Conservation (phyloP, 371 early-diverging fungal species). For the Blakeslea trispora region DNA sequence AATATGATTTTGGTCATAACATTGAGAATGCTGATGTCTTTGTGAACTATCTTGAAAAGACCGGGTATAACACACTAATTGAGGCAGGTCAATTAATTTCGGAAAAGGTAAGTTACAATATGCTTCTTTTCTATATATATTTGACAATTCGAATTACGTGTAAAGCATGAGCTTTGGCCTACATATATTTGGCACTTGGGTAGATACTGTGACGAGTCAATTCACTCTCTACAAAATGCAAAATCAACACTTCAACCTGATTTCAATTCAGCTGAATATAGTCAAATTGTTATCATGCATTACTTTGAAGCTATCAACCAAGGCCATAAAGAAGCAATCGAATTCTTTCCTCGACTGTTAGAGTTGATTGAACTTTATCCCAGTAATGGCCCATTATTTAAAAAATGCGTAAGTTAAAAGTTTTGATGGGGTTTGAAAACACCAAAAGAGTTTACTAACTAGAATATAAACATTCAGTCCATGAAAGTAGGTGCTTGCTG, state of each 20-base stretch:
- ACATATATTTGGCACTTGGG: conserved; percentile 40
- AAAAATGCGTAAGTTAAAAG: conserved; percentile 30
- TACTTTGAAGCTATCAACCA: conserved; percentile 53
- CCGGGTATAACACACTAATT: conserved; percentile 14
- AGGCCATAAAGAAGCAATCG: conserved; percentile 47
- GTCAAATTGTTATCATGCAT: conserved; percentile 47
- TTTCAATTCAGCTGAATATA: conserved; percentile 34
- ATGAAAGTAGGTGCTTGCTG: conserved; percentile 45
- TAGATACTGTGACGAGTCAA: conserved; percentile 39
- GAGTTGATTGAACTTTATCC: conserved; percentile 66
- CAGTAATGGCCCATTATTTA: conserved; percentile 34
- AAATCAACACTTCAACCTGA: conserved; percentile 12
- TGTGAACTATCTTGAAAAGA: conserved; percentile 20
- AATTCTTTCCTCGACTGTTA: conserved; percentile 70
- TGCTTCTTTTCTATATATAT: not conserved
- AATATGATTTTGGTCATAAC: not conserved
- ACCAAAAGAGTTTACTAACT: too few species aligned
- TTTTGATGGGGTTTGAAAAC: too few species aligned
- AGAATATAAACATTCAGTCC: too few species aligned
- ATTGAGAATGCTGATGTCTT: conserved; percentile 7
- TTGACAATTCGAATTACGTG: too few species aligned
- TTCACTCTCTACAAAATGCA: conserved; percentile 19
- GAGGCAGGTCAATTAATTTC: conserved; percentile 12
- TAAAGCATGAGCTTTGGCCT: conserved; percentile 17
- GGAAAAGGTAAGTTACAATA: conserved; percentile 5